Percentiles rank a stretch among this genome's conserved stretches.
Evolutionary conservation across 495 filamentous ascomycete genomes (phyloP).

Genomic region (Oidiodendron maius): DNA sequence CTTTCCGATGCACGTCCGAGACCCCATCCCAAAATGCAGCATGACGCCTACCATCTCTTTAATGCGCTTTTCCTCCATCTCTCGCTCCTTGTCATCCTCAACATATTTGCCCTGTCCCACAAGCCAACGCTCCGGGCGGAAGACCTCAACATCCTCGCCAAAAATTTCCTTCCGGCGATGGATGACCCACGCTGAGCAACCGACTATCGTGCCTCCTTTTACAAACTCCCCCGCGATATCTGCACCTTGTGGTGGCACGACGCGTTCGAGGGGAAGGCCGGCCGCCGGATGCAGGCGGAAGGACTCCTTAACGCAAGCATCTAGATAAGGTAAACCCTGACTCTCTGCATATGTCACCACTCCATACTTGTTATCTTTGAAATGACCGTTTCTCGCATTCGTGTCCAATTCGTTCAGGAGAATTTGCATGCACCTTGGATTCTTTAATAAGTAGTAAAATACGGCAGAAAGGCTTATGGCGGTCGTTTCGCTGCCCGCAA

Average conservation of each 20-base stretch:
- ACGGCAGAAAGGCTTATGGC: slow-evolving; percentile 57
- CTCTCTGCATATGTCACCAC: slow-evolving; percentile 55
- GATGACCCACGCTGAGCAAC: slow-evolving; percentile 57
- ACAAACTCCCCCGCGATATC: slow-evolving; percentile 49
- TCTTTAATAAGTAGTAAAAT: slow-evolving; percentile 60
- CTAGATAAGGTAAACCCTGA: slow-evolving; percentile 38
- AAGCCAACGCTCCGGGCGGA: slow-evolving; percentile 56
- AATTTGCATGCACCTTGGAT: slow-evolving; percentile 34
- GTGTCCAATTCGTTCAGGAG: slow-evolving; percentile 49
- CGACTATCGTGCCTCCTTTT: slow-evolving; percentile 58
- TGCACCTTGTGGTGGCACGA: slow-evolving; percentile 25
- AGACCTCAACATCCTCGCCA: slow-evolving; percentile 51
- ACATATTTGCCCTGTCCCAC: slow-evolving; percentile 14
- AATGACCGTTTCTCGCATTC: slow-evolving; percentile 37
- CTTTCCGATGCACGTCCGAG: slow-evolving; percentile 60
- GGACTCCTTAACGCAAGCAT: slow-evolving; percentile 33
- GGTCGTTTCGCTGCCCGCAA: slow-evolving; percentile 57
- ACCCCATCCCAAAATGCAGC: slow-evolving; percentile 57
- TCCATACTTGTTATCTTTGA: slow-evolving; percentile 44
- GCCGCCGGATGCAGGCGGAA: slow-evolving; percentile 25
- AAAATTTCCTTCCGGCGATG: slow-evolving; percentile 53
- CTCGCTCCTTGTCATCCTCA: slow-evolving; percentile 23
- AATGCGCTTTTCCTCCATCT: slow-evolving; percentile 36
- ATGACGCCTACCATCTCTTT: slow-evolving; percentile 54
- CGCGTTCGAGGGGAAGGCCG: slow-evolving; percentile 20